Evolutionary conservation across 305 asterid species (phyloP), one percentile per base, ranked within the genome.

Genomic region (Solanum aculeatissimum): DNA sequence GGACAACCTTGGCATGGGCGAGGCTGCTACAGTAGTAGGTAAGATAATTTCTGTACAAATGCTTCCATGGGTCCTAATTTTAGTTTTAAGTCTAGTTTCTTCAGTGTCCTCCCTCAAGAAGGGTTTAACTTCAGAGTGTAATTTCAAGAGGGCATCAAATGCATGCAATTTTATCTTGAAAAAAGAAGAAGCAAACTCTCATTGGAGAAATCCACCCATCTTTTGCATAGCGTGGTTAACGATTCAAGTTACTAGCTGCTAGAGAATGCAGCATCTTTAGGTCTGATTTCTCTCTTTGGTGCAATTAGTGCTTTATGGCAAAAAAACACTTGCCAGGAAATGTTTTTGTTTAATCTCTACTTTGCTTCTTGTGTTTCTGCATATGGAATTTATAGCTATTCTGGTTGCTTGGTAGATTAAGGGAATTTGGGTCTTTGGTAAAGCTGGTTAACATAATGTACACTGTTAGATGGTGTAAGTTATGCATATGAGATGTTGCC

Each of bases 21-120:
- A 96, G 92, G 90, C 88, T 84, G 84, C 97, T 23, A 93, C 98
- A 4, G 94, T 96, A 18, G 2, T 93, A 85, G 99, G 99, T 96
- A 84, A 86, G 93, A 70, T 42, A 53, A 69, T 7, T 29, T 66
- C 27, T 77, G 11, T 29, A 5, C 66, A 51, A 51, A 51, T 77
- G 62, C 29, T 51, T 77, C 47, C 42, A 9, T 9, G 63, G 82
- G 23, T 9, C 45, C 9, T 49, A 1, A 51, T 27, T 77, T 77
- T 74, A 47, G 42, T 74, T 51, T 45, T 25, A 47, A 16, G 62
- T 75, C 43, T 1, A 47, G 27, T 49, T 49, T 49, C 43, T 75
- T 74, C 18, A 49, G 21, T 27, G 25, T 3, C 6, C 27, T 49
- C 6, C 27, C 27, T 27, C 82, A 16, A 18, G 23, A 27, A 75